Evolutionary conservation across 345 rosid species (phyloP), one percentile per base, ranked within the genome.

Genomic region (Camelina sativa): DNA sequence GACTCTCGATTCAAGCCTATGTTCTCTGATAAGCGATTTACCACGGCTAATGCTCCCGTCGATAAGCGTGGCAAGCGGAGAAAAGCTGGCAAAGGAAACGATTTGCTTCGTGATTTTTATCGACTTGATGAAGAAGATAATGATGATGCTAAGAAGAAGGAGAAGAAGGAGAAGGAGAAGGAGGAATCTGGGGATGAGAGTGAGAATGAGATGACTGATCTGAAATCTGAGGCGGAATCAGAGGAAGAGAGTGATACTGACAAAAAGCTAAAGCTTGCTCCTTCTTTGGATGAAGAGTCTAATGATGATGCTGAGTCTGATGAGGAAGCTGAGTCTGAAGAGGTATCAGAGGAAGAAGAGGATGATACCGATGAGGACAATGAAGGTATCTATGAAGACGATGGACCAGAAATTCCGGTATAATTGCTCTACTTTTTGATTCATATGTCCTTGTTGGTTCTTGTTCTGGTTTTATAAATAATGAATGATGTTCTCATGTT

Each of bases 31-130:
- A 89, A 86, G 76, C 72, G 69, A 17, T 90, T 92, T 65, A 63
- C 78, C 1, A n/a, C 87, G 0, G 86, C 89, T 54, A 73, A 88
- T 3, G 89, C 96, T 32, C 85, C 83, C 37, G 59, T 72, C 6
- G 99, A 95, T 69, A 90, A 92, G 85, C 82, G 99, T 34, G 99
- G 99, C 20, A 90, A 84, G 76, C 82, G 70, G 30, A 88, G 75
- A 85, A 80, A 80, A 87, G 79, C 75, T 75, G 83, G 62, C 6
- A 74, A 50, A 46, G 48, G 81, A 0, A 69, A 65, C 34, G 84
- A 48, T 71, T 62, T 86, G 59, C 89, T 95, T 12, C 85, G 79
- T 50, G 97, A 82, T 77, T 95, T 79, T 70, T 95, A 95, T 67
- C 87, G 82, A 20, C 67, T 85, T 0, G 87, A 83, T 16, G 73